phyloP scores from a whole-genome alignment of 352 stramenopile species.

The Globisporangium perplexum region DNA sequence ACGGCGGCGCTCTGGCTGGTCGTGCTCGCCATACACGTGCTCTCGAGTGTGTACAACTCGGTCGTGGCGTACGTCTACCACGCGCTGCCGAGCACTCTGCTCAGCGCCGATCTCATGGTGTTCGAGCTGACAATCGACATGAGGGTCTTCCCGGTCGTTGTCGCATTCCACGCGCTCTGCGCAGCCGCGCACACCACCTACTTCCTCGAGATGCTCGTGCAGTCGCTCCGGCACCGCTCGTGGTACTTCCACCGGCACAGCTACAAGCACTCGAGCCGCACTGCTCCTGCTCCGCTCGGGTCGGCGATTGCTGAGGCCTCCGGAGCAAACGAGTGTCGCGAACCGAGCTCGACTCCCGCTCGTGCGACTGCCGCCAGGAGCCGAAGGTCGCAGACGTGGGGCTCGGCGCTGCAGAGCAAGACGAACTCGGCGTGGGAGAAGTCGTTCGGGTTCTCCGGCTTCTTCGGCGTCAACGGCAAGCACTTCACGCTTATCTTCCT shows the following conservation, averaged over 20 bases:
- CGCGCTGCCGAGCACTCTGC: neutral
- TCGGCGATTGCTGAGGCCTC: neutral
- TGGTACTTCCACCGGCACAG: constrained; percentile 10
- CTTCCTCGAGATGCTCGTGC: constrained; percentile 8
- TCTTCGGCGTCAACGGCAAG: constrained; percentile 15
- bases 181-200: constrained; percentile 5
- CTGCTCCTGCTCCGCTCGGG: neutral
- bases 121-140: constrained; percentile 14
- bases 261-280: neutral
- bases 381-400: neutral
- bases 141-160: constrained; percentile 14
- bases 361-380: neutral
- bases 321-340: too few species aligned
- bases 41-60: neutral
- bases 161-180: constrained; percentile 10
- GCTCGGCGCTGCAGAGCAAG: neutral
- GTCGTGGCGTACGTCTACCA: constrained; percentile 3
- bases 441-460: constrained; percentile 10
- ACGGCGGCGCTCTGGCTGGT: constrained; percentile 4
- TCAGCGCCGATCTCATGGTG: constrained; percentile 1
- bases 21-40: neutral
- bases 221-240: constrained; percentile 5
- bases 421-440: constrained; percentile 2
- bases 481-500: constrained; percentile 16
- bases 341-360: too few species aligned